Percentiles rank a stretch among this genome's conserved stretches.
phyloP scores from a whole-genome alignment of 2,329 filamentous ascomycete genomes.

The Cladosporium sp. region DNA sequence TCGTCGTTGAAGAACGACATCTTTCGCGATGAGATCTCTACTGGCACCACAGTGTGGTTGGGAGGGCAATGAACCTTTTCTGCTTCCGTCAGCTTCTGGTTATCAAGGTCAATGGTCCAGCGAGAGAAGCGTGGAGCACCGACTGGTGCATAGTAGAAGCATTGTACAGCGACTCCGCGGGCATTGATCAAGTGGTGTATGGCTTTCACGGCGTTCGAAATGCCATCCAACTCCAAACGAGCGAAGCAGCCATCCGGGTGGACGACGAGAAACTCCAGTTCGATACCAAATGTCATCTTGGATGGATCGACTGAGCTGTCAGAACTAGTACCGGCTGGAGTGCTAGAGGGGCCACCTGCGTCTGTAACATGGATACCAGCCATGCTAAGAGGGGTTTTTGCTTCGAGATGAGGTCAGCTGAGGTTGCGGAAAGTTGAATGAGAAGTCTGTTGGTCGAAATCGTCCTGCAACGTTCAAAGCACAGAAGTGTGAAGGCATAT shows the following conservation, averaged over 20 bases:
- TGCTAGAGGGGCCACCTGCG: neutral
- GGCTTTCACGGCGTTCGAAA: neutral
- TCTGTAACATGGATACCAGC: neutral
- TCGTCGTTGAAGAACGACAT: constrained; percentile 5
- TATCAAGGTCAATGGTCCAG: constrained; percentile 8
- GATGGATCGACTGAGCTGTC: neutral
- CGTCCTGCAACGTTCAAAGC: no score
- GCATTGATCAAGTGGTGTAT: neutral
- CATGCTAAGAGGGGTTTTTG: no score
- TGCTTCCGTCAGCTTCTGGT: constrained; percentile 2
- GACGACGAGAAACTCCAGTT: constrained; percentile 19
- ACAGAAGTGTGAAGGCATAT: no score
- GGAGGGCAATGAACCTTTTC: constrained; percentile 3
- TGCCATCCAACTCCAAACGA: neutral
- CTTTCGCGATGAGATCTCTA: constrained; percentile 16
- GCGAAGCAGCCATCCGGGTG: constrained; percentile 11
- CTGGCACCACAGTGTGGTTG: neutral
- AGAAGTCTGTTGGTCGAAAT: no score
- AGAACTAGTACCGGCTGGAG: neutral
- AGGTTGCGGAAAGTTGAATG: no score
- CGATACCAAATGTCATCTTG: constrained; percentile 20
- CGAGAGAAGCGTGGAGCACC: neutral
- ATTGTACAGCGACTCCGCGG: neutral
- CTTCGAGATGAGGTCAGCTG: neutral
- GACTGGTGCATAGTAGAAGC: neutral